A percentile compares a stretch with the other conserved stretches of the same genome.
phyloP scores from a whole-genome alignment of 2,329 filamentous ascomycete species.

The Fusarium sp. region DNA sequence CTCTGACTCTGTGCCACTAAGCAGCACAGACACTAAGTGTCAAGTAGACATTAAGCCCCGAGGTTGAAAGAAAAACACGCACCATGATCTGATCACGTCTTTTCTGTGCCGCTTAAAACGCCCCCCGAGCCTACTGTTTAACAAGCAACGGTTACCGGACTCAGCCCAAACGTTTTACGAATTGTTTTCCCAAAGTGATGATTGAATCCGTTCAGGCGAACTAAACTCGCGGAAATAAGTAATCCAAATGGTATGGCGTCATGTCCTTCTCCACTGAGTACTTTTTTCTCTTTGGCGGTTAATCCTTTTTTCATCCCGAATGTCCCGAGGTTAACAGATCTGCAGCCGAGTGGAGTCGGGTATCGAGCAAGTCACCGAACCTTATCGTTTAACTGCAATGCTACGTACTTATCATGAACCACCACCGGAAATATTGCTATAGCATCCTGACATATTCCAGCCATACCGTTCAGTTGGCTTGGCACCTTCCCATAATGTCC shows the following conservation, averaged over 20 bases:
- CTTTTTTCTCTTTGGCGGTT: neutral
- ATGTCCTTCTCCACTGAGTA: neutral
- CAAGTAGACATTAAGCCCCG: neutral
- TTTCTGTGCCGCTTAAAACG: neutral
- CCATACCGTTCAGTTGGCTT: neutral
- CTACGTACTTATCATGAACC: neutral
- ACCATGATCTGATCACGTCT: too few relatives aligned
- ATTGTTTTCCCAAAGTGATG: neutral
- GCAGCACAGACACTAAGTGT: neutral
- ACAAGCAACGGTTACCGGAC: neutral
- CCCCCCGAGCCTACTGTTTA: neutral
- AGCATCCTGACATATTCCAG: neutral
- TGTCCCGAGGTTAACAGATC: neutral
- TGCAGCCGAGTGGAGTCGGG: neutral
- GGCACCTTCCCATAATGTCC: neutral
- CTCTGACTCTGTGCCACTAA: neutral
- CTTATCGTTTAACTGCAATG: neutral
- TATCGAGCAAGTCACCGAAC: neutral
- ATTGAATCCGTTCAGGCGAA: neutral
- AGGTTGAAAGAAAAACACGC: neutral
- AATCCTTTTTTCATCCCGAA: neutral
- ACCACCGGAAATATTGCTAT: neutral
- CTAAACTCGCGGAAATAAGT: neutral
- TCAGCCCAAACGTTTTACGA: neutral
- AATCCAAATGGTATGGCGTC: neutral